Conservation (phyloP, 2,329 filamentous ascomycete species). For the Ophiocordyceps camponoti-rufipedis region DNA sequence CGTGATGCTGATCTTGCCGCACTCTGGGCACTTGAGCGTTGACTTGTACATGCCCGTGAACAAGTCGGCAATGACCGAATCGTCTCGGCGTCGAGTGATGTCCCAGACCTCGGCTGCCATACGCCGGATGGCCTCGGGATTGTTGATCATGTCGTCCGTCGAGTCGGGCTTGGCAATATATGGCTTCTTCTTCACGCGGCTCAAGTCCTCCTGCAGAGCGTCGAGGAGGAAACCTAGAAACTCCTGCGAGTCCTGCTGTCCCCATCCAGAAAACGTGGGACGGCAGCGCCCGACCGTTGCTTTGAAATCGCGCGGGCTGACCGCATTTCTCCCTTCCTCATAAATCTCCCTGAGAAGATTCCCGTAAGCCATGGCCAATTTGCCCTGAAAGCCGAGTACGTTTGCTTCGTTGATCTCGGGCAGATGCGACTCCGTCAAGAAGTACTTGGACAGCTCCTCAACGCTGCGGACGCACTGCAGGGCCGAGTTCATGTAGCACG, state of each 20-base stretch:
- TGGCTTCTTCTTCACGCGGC: conserved; percentile 84
- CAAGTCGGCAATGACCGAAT: conserved; percentile 86
- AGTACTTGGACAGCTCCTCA: conserved; percentile 85
- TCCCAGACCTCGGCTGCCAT: conserved; percentile 83
- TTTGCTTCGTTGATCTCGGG: conserved; percentile 74
- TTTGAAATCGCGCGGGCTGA: conserved; percentile 71
- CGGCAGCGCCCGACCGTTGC: conserved; percentile 62
- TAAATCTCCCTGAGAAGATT: conserved; percentile 64
- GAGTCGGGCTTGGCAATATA: conserved; percentile 97
- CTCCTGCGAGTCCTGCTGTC: conserved; percentile 94
- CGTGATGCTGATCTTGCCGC: conserved; percentile 91
- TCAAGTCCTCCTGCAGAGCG: conserved; percentile 86
- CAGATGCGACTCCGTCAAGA: conserved; percentile 56
- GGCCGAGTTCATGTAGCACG: conserved; percentile 98
- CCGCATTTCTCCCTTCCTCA: conserved; percentile 46
- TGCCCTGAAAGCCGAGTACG: conserved; percentile 66
- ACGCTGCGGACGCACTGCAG: conserved; percentile 88
- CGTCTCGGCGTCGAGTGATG: conserved; percentile 81
- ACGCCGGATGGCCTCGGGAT: conserved; percentile 60
- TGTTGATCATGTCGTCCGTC: conserved; percentile 83
- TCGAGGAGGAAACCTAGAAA: conserved; percentile 91
- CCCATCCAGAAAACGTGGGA: conserved; percentile 79
- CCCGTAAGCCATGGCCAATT: conserved; percentile 73
- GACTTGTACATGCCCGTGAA: conserved; percentile 99
- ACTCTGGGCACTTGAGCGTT: conserved; percentile 78